Percentiles rank a stretch among this genome's conserved stretches.
Evolutionary conservation across 495 filamentous ascomycete species (phyloP).

Genomic region (Penicillium robsamsonii): DNA sequence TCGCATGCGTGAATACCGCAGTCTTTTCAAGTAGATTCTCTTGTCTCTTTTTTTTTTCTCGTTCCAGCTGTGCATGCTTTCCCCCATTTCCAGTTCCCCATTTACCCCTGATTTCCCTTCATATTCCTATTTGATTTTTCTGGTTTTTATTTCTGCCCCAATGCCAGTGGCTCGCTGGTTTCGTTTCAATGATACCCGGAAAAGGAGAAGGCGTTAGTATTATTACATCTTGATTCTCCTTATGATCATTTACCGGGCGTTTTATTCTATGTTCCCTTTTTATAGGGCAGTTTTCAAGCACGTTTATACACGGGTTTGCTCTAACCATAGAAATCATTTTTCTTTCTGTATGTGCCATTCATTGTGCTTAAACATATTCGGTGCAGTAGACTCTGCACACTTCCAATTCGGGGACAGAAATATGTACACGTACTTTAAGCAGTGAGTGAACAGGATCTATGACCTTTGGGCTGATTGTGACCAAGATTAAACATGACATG

Average conservation of each 20-base stretch:
- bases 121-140: background rate
- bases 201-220: constrained; percentile 8
- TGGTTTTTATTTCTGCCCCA: background rate
- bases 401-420: background rate
- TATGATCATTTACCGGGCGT: background rate
- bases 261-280: background rate
- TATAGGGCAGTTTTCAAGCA: background rate
- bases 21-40: constrained; percentile 66
- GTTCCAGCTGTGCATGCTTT: background rate
- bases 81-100: background rate
- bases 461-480: no score
- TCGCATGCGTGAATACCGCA: constrained; percentile 75
- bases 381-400: background rate
- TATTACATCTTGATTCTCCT: background rate
- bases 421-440: no score
- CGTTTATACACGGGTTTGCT: background rate
- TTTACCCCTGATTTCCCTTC: background rate
- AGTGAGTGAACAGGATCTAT: no score
- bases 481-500: no score
- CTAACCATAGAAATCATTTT: background rate
- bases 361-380: background rate
- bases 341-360: background rate
- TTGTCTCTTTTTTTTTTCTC: background rate
- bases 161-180: background rate
- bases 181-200: constrained; percentile 12